Base-by-base conservation (phyloP, 257 asterid species). In the Cynanchum wilfordii region DNA sequence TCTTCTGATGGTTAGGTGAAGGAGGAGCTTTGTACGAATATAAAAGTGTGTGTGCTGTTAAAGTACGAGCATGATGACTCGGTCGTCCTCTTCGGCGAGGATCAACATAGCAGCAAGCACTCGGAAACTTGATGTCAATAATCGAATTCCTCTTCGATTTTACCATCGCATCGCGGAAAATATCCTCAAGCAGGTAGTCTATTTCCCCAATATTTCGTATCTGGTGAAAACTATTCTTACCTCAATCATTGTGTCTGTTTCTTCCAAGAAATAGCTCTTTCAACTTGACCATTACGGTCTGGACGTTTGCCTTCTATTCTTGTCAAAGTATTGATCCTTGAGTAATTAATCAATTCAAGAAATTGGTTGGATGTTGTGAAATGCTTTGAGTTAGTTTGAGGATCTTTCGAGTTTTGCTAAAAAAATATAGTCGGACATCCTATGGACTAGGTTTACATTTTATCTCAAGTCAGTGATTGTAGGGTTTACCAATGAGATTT, bases 101-200 rank as follows among this genome's bases (percentile, higher is more conserved):
- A 80, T 89, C 30, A 86, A 83, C 87, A 86, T 91, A 83, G 89
- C 87, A 66, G 84, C 93, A 15, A 79, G 82, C 59, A 81, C 97
- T 74, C 79, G 71, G 89, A 89, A 88, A 85, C 73, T 89, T 80
- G 90, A 82, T 50, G 92, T 91, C 16, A 95, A 91, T 76, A 88
- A 88, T 66, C 87, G 93, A 71, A 79, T 89, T 78, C 76, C 96
- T 57, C 82, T 91, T 17, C 81, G 65, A 10, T 84, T 76, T 72
- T 91, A 91, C 79, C 80, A 56, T 76, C 90, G 97, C 17, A 89
- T 91, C 80, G 96, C 97, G 27, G 87, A 89, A 60, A 91, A 88
- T 73, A 82, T 91, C 75, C 93, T 91, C 80, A 89, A 82, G 82
- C 96, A 89, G 97, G 97, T 91, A 57, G 40, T 42, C 57, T 4